phyloP scores from a whole-genome alignment of 768 basidiomycete species.

The Suillus lakei region DNA sequence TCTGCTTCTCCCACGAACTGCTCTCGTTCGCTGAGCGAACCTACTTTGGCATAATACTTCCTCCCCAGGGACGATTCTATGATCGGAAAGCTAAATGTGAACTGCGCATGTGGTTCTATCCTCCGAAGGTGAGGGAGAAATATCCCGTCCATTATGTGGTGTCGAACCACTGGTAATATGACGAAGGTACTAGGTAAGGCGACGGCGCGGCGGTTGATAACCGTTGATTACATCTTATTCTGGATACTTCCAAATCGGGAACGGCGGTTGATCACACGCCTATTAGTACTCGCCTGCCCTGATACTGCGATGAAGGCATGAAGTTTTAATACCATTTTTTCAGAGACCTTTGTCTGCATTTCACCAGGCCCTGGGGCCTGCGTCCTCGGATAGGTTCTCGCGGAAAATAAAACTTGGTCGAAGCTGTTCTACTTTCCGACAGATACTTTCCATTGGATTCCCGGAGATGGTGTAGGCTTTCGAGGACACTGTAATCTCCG shows the following conservation, averaged over 20 bases:
- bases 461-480: background rate
- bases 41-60: slow-evolving; percentile 67
- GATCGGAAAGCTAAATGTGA: slow-evolving; percentile 49
- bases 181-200: no score
- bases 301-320: background rate
- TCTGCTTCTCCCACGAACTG: slow-evolving; percentile 74
- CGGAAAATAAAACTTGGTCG: background rate
- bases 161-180: background rate
- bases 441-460: background rate
- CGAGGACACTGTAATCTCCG: background rate
- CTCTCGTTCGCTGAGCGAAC: slow-evolving; percentile 54
- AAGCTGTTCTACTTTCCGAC: background rate
- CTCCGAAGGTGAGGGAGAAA: slow-evolving; percentile 50
- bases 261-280: background rate
- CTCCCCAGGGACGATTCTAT: slow-evolving; percentile 61
- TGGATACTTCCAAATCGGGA: background rate
- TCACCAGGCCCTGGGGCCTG: background rate
- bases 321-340: background rate
- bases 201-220: no score
- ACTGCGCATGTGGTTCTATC: slow-evolving; percentile 56
- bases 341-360: background rate
- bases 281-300: background rate
- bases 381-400: background rate
- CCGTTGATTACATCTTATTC: no score
- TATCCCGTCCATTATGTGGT: slow-evolving; percentile 12